Evolutionary conservation across 164 flowering plant genomes (phyloP).

Genomic region (Hamamelis virginiana): DNA sequence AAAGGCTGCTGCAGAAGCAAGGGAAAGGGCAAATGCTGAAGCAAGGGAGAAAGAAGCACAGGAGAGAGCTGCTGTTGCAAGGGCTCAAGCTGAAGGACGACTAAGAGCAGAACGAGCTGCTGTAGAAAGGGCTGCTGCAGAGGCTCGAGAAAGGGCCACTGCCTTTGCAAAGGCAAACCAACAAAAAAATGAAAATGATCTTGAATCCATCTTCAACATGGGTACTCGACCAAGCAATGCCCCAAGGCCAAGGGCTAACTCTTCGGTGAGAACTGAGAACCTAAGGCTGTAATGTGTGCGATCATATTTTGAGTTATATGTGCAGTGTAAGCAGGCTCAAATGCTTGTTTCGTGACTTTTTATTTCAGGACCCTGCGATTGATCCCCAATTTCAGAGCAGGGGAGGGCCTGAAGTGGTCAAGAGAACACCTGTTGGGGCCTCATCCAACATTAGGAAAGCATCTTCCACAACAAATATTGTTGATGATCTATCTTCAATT

Average conservation of each 20-base stretch:
- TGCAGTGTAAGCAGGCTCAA: neutral
- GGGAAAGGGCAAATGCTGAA: conserved; percentile 56
- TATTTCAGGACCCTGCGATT: conserved; percentile 63
- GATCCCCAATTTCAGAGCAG: conserved; percentile 57
- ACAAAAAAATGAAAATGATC: conserved; percentile 65
- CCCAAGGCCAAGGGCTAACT: conserved; percentile 63
- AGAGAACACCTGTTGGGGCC: conserved; percentile 47
- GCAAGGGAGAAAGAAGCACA: conserved; percentile 58
- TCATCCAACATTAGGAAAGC: conserved; percentile 70
- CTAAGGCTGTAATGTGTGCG: neutral
- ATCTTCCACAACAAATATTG: conserved; percentile 76
- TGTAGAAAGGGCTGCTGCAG: conserved; percentile 12
- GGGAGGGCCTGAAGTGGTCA: conserved; percentile 52
- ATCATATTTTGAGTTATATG: neutral
- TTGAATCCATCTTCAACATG: conserved; percentile 74
- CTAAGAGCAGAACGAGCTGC: conserved; percentile 68
- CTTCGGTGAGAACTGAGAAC: conserved; percentile 66
- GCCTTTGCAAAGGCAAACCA: conserved; percentile 44
- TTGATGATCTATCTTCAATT: conserved; percentile 79
- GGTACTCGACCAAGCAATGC: conserved; percentile 84
- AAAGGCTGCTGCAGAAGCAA: conserved; percentile 82
- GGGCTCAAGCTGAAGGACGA: conserved; percentile 57
- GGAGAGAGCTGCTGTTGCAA: conserved; percentile 50
- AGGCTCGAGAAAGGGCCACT: conserved; percentile 7
- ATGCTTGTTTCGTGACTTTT: conserved; percentile 1